Base-by-base conservation (phyloP, 2,329 filamentous ascomycete species). In the Penicillium palitans region DNA sequence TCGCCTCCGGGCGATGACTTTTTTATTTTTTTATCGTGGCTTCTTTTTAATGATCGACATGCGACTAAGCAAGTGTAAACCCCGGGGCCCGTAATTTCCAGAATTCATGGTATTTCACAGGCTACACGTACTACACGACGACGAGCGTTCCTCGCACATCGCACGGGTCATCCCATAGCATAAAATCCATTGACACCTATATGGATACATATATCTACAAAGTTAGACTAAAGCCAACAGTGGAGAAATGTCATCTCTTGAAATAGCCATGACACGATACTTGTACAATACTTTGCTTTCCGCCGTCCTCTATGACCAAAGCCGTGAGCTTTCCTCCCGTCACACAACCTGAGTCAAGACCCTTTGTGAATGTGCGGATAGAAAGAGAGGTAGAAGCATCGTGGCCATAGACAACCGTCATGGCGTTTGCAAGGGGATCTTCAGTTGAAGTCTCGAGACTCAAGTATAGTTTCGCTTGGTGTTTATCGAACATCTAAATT, bases 321-420 rank as follows among this genome's bases (percentile, higher is more conserved):
- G 90, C 93, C 0, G 89, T 91, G 63, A 99, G 78, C 61, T 85
- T 81, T 1, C 87, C 87, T 12, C 92, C 93, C 61, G 84, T 84
- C 3, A 91, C 86, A 72, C 95, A 98, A 0, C 87, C 88, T 0
- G 89, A 90, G 74, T 98, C 95, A 47, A 98, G 79, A 0, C 95
- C 95, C 69, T 92, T 90, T 4, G 88, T 90, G 74, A 90, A 96
- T 49, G 83, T 80, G 50, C 84, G 74, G 19, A 89, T 75, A 68
- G 84, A 83, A 27, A 96, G 82, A 0, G 91, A 92, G 3, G 78
- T 77, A 68, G 87, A 87, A 24, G 91, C 85, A 72, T 97, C 91
- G 72, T 98, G 93, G 6, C 93, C 93, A 74, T 96, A 97, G 57
- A 96, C 82, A 41, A 96, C 88, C 0, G 90, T 91, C 41, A 80